Evolutionary conservation across 352 stramenopile genomes (phyloP).

Genomic region (Phytophthora ohioensis): DNA sequence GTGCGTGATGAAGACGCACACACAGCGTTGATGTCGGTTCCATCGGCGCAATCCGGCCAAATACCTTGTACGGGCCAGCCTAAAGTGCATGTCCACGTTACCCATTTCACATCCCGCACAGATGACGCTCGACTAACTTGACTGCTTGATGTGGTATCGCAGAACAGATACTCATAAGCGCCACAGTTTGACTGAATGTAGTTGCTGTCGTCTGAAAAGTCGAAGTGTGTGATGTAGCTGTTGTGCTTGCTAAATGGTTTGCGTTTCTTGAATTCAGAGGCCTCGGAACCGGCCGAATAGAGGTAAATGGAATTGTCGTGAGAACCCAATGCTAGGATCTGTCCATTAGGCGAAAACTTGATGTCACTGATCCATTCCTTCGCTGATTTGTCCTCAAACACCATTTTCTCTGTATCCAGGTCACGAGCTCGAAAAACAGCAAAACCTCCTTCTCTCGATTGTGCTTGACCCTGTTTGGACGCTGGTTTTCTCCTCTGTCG

Average conservation of each 20-base stretch:
- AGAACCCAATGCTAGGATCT: slow-evolving; percentile 63
- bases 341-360: slow-evolving; percentile 72
- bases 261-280: slow-evolving; percentile 57
- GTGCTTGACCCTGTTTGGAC: slow-evolving; percentile 29
- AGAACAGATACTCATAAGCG: slow-evolving; percentile 94
- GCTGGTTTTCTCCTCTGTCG: slow-evolving; percentile 40
- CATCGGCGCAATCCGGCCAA: slow-evolving; percentile 82
- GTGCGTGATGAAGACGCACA: slow-evolving; percentile 73
- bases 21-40: slow-evolving; percentile 86
- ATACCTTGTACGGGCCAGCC: slow-evolving; percentile 94
- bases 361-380: slow-evolving; percentile 86
- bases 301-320: slow-evolving; percentile 82
- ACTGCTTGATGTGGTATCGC: slow-evolving; percentile 78
- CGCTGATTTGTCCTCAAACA: slow-evolving; percentile 68
- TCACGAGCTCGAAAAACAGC: slow-evolving; percentile 42
- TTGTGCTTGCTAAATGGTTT: slow-evolving; percentile 85
- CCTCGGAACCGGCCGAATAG: slow-evolving; percentile 47
- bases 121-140: slow-evolving; percentile 86
- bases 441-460: slow-evolving; percentile 61
- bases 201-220: slow-evolving; percentile 79
- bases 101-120: slow-evolving; percentile 86
- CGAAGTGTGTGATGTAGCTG: slow-evolving; percentile 87
- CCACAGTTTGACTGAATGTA: slow-evolving; percentile 83
- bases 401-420: slow-evolving; percentile 30
- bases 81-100: slow-evolving; percentile 90